Percentiles rank a stretch among this genome's conserved stretches.
Conservation (phyloP, 2,329 filamentous ascomycete genomes). For the Fusarium guadeloupense region DNA sequence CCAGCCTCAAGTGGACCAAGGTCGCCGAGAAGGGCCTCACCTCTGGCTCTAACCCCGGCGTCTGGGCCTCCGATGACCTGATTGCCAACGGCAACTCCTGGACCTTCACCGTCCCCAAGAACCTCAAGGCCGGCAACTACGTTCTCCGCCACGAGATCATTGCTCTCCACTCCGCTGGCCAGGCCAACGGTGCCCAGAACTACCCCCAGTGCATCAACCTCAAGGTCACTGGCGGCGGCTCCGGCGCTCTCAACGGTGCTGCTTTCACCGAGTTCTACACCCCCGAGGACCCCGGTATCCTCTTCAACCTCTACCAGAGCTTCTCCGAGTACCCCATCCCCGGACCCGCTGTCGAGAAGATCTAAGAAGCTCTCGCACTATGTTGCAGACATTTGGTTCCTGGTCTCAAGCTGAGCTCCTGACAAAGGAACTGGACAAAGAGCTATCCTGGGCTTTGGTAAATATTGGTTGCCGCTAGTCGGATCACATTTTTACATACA, state of each 20-base stretch:
- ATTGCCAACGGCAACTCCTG: constrained; percentile 58
- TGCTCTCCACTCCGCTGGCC: constrained; percentile 59
- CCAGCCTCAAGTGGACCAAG: constrained; percentile 66
- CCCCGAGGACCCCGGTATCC: constrained; percentile 47
- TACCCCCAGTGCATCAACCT: constrained; percentile 65
- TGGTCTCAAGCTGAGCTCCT: neutral
- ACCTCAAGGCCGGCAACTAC: constrained; percentile 61
- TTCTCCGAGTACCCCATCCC: constrained; percentile 47
- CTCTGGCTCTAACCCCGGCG: constrained; percentile 54
- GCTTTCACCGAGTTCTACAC: constrained; percentile 50
- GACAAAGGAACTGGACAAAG: constrained; percentile 6
- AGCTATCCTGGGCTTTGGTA: neutral
- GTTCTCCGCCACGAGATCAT: constrained; percentile 66
- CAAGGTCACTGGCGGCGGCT: constrained; percentile 54
- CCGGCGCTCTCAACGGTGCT: constrained; percentile 41
- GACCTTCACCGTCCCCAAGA: constrained; percentile 57
- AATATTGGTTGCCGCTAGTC: constrained; percentile 23
- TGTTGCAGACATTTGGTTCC: constrained; percentile 3
- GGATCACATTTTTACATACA: constrained; percentile 15
- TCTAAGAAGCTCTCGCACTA: constrained; percentile 11
- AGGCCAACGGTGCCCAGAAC: constrained; percentile 54
- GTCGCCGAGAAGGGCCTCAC: constrained; percentile 64
- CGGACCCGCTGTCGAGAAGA: constrained; percentile 37
- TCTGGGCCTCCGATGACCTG: constrained; percentile 65
- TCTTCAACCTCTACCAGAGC: constrained; percentile 48